Base-by-base conservation (phyloP, 371 early-diverging fungal genomes). In the Choanephora cucurbitarum region DNA sequence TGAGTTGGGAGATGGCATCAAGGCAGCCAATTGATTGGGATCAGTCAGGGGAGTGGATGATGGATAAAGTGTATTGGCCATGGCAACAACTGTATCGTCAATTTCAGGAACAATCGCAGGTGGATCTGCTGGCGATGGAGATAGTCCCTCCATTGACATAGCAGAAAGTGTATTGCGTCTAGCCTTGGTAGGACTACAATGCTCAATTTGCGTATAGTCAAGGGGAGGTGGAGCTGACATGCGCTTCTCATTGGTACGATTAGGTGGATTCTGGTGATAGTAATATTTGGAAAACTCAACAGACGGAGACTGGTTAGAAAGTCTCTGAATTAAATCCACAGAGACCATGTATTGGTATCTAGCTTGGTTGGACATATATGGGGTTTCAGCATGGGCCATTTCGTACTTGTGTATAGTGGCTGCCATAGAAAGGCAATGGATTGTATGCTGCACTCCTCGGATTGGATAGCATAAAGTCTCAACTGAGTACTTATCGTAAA, bases 361-460 rank as follows among this genome's bases (percentile, higher is more conserved):
- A 5, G 78, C 75, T 3, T 42, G 19, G 17, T 68, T 59, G 10
- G 45, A 37, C 13, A 45, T 41, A 0, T 19, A 13, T 10, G 52
- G 49, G 23, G 64, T 60, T 2, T 56, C 58, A 8, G 44, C 52
- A 22, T 56, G 55, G 2, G 37, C 15, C 54, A 70, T 72, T 32
- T 67, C 72, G 31, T 70, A 59, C 14, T 65, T 65, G 48, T 79
- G 80, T 0, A 76, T 67, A 11, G 72, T 70, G 0, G 66, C 62
- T 3, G 80, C 74, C 32, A 62, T 54, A 7, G 75, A 54, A 2
- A 76, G 42, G 49, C 74, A 79, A 49, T 74, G 70, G 23, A 76
- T 72, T 1, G 73, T 60, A 42, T 69, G 67, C n/a, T 79, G 80
- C 9, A 70, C 64, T 6, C 80, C 80, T 33, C 74, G 52, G 0